These are phyloP conservation scores for Colletotrichum falcatum DNA, from an alignment of 2,329 filamentous ascomycete species.

Conservation along the genomic window DNA sequence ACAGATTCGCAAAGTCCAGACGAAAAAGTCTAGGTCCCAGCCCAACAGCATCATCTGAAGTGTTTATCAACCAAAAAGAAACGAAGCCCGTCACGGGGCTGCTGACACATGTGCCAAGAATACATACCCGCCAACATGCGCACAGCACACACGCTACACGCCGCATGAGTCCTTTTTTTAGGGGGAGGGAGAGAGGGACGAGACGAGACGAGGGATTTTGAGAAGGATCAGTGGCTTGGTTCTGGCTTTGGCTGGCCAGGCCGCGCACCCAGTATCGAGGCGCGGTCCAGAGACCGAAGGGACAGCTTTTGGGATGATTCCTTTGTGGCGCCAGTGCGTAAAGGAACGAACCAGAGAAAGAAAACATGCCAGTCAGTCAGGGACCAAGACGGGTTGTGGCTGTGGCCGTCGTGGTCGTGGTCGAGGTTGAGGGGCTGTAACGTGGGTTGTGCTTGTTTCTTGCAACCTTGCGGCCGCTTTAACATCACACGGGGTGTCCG, in stretches of 20 bases:
- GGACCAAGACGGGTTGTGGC: background rate
- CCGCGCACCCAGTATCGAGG: background rate
- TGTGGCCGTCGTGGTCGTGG: background rate
- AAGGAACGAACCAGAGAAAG: background rate
- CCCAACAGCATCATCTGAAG: background rate
- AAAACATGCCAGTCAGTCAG: background rate
- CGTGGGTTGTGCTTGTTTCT: too few species aligned
- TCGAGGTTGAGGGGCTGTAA: background rate
- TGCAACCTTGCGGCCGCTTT: too few species aligned
- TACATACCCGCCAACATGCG: background rate
- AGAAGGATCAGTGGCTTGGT: background rate
- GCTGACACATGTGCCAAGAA: background rate
- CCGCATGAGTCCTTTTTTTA: background rate
- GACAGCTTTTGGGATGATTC: background rate
- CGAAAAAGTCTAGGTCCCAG: background rate
- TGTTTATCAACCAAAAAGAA: background rate
- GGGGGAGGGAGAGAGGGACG: too few species aligned
- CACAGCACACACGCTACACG: background rate
- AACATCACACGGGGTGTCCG: too few species aligned
- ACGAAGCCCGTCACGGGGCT: background rate
- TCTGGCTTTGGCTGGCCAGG: too few species aligned
- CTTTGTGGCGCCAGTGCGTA: background rate
- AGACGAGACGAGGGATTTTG: background rate
- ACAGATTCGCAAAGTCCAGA: background rate
- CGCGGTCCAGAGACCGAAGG: background rate